Percentiles rank a stretch among this genome's conserved stretches.
These are phyloP conservation scores for Penicillium sp. DNA, from an alignment of 2,329 filamentous ascomycete species.

Conservation along the genomic window DNA sequence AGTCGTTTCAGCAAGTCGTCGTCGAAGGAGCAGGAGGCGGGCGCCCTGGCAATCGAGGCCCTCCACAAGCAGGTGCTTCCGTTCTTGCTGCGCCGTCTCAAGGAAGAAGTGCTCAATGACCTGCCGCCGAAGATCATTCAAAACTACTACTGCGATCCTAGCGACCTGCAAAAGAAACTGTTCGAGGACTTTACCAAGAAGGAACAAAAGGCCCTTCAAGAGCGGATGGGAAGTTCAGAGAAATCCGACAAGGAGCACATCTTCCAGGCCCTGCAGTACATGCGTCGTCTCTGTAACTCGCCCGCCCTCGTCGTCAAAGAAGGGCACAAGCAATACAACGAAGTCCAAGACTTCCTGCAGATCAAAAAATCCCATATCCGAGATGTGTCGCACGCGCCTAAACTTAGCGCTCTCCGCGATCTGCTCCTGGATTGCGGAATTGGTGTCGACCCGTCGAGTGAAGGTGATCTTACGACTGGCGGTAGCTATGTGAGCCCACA, in stretches of 20 bases:
- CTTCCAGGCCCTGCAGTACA: conserved; percentile 98
- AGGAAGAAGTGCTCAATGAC: conserved; percentile 96
- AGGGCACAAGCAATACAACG: conserved; percentile 85
- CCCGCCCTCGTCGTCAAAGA: conserved; percentile 96
- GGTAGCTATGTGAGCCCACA: conserved; percentile 91
- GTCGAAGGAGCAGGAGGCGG: conserved; percentile 96
- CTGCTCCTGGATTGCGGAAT: conserved; percentile 98
- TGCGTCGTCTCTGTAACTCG: conserved; percentile 99
- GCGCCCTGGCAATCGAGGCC: conserved; percentile 95
- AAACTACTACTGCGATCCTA: conserved; percentile 98
- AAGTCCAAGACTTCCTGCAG: conserved; percentile 79
- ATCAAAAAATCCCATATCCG: conserved; percentile 81
- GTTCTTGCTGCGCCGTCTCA: conserved; percentile 92
- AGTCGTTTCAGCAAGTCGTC: conserved; percentile 96
- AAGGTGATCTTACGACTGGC: conserved; percentile 61
- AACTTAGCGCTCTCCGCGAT: conserved; percentile 86
- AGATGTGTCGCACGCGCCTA: conserved; percentile 87
- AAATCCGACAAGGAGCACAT: conserved; percentile 98
- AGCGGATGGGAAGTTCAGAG: conserved; percentile 81
- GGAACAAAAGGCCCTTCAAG: conserved; percentile 83
- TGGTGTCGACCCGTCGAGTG: conserved; percentile 68
- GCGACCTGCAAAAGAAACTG: conserved; percentile 89
- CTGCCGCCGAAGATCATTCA: conserved; percentile 97
- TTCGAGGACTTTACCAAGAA: conserved; percentile 97
- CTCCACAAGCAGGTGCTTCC: conserved; percentile 97